Base-by-base conservation (phyloP, 2,329 filamentous ascomycete species). In the Neonectria ditissima region DNA sequence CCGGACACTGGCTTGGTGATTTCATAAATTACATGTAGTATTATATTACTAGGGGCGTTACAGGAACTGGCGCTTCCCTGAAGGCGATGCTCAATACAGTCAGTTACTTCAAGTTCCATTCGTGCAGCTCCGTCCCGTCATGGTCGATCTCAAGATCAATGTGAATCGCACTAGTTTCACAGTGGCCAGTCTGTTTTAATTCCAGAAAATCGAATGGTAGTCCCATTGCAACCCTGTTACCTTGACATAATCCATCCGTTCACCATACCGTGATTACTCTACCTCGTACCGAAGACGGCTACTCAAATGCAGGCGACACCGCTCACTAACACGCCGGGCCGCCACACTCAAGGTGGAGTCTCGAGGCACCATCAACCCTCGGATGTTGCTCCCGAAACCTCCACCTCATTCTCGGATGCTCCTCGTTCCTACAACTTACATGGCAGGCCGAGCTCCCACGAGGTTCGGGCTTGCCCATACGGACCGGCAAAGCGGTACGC, bases 61-160 rank as follows among this genome's bases (percentile, higher is more conserved):
- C 65, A 67, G 65, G 30, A 41, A 44, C 34, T 32, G 65, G 63
- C 61, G 67, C 65, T 55, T 70, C 47, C 52, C 56, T 58, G 60
- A 57, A 44, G 58, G 8, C 14, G 28, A 28, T 51, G 7, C 20
- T 26, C 16, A 14, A 24, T 24, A 26, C 43, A 26, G 22, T 45
- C 5, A 20, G 8, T 10, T 24, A 24, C 26, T 28, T 28, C 26
- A 28, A 28, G 26, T 4, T 8, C 8, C 1, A 28, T 5, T 28
- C 5, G 26, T 28, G 26, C 8, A 28, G 8, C 8, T 28, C 26
- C n/a, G n/a, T n/a, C n/a, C n/a, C n/a, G n/a, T n/a, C n/a, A n/a
- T n/a, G n/a, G n/a, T n/a, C n/a, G n/a, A n/a, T n/a, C n/a, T n/a
- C n/a, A n/a, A n/a, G n/a, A n/a, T n/a, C n/a, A n/a, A n/a, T n/a